These are phyloP conservation scores for Kodamaea ohmeri DNA, from an alignment of 1,139 yeast genomes.

Conservation along the genomic window DNA sequence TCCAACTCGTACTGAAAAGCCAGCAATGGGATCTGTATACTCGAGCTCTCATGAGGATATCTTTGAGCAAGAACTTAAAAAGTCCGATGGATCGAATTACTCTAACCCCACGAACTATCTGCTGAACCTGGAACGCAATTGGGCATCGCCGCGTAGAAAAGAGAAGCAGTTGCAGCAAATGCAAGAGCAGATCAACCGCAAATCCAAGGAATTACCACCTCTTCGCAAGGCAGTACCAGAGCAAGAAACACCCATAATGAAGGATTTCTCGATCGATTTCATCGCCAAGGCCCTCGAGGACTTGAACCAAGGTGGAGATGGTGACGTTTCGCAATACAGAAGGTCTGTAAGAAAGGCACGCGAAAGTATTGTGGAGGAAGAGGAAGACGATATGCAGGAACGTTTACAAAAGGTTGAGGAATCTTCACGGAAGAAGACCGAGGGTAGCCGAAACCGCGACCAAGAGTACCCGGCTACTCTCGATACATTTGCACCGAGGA, in stretches of 20 bases:
- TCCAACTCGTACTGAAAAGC: constrained; percentile 20
- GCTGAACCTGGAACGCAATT: constrained; percentile 35
- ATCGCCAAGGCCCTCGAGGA: constrained; percentile 62
- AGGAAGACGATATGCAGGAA: constrained; percentile 8
- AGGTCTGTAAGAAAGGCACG: constrained; percentile 34
- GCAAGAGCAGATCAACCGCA: constrained; percentile 42
- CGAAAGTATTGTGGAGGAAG: constrained; percentile 13
- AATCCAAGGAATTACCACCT: constrained; percentile 32
- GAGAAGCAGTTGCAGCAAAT: constrained; percentile 35
- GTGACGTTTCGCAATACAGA: constrained; percentile 48
- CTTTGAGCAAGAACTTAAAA: constrained; percentile 19
- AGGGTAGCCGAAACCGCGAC: no score
- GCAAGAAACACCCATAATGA: constrained; percentile 33
- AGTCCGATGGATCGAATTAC: constrained; percentile 33
- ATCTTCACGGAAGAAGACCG: no score
- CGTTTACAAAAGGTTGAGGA: background rate
- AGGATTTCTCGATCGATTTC: constrained; percentile 49
- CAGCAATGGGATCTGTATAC: constrained; percentile 10
- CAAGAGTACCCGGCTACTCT: no score
- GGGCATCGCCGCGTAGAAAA: constrained; percentile 54
- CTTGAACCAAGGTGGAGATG: constrained; percentile 62
- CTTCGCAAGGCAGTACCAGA: constrained; percentile 12
- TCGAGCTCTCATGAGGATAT: constrained; percentile 27
- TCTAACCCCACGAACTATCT: constrained; percentile 41
- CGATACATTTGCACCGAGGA: background rate